Evolutionary conservation across 2,329 filamentous ascomycete genomes (phyloP), one percentile per base, ranked within the genome.

Genomic region (Sporothrix pseudoabietina): DNA sequence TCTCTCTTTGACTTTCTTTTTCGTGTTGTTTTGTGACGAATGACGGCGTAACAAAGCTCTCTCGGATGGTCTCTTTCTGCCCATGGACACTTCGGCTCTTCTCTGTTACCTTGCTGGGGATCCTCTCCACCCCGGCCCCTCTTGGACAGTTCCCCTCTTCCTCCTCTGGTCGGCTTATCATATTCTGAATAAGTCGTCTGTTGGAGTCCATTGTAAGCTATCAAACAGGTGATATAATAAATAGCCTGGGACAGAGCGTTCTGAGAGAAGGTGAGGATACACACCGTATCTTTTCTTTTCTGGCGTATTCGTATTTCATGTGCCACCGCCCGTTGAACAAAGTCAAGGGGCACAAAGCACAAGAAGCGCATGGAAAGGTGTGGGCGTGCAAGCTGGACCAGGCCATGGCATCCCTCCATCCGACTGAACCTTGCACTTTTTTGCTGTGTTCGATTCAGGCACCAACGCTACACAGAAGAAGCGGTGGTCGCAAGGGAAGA

Each of bases 391-490:
- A 16, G 66, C 26, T 19, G 30, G 47, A 26, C 22, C 63, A 59
- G 30, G 55, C 55, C 55, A 59, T 19, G n/a, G 32, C 57, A 41
- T 26, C 19, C 47, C 49, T 19, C 22, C 12, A n/a, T 19, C 44
- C 44, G 26, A 52, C 41, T 66, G 39, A 22, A 9, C 8, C 52
- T 55, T 55, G 52, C 22, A 39, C 12, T 14, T 35, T 35, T n/a
- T 14, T 22, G 12, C 39, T 41, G 41, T 49, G 10, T 19, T 26
- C 19, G n/a, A 22, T 69, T 55, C 66, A 69, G 66, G 66, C 47
- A 69, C 66, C 66, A 69, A 55, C 30, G 47, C 30, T 68, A 68
- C 63, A 68, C 63, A 68, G 63, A 68, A 68, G 26, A 68, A 52
- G 44, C 44, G 26, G 63, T 68, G 63, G n/a, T 68, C 9, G 26